A percentile compares a stretch with the other conserved stretches of the same genome.
These are phyloP conservation scores for Aspergillus alliaceus DNA, from an alignment of 2,329 filamentous ascomycete species.

Conservation along the genomic window DNA sequence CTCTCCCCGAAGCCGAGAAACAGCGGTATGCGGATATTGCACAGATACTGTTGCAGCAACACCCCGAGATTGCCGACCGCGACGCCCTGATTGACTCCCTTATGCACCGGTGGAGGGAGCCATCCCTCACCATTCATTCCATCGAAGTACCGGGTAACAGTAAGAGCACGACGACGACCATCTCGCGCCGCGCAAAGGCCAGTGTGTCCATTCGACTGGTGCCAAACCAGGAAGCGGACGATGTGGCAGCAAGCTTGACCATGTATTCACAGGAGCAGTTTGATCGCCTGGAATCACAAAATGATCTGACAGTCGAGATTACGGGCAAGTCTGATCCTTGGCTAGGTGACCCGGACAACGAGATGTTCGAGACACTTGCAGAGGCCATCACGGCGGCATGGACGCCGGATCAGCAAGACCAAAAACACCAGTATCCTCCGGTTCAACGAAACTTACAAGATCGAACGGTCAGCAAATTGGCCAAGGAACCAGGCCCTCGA, in stretches of 20 bases:
- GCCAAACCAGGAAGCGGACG: conserved; percentile 82
- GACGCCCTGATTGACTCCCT: conserved; percentile 77
- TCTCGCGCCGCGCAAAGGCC: conserved; percentile 84
- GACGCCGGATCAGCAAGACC: conserved; percentile 50
- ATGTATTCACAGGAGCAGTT: conserved; percentile 72
- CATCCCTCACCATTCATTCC: conserved; percentile 88
- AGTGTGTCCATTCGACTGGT: conserved; percentile 89
- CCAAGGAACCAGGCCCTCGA: conserved; percentile 18
- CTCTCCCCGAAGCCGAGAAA: conserved; percentile 72
- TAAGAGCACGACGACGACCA: conserved; percentile 76
- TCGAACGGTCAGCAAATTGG: conserved; percentile 6
- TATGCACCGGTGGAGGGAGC: conserved; percentile 93
- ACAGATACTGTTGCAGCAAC: conserved; percentile 69
- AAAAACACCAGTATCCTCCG: conserved; percentile 36
- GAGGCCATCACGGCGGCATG: conserved; percentile 82
- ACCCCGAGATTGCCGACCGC: conserved; percentile 63
- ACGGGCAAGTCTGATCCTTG: conserved; percentile 95
- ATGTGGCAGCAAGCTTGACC: conserved; percentile 68
- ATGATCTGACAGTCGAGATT: conserved; percentile 76
- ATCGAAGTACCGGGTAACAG: conserved; percentile 82
- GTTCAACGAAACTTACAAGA: conserved; percentile 20
- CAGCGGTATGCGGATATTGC: conserved; percentile 82
- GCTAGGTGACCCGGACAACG: conserved; percentile 87
- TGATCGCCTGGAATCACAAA: conserved; percentile 71
- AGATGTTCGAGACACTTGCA: conserved; percentile 87